Base-by-base conservation (phyloP, 2,329 filamentous ascomycete species). In the Davidsoniella eucalypti region DNA sequence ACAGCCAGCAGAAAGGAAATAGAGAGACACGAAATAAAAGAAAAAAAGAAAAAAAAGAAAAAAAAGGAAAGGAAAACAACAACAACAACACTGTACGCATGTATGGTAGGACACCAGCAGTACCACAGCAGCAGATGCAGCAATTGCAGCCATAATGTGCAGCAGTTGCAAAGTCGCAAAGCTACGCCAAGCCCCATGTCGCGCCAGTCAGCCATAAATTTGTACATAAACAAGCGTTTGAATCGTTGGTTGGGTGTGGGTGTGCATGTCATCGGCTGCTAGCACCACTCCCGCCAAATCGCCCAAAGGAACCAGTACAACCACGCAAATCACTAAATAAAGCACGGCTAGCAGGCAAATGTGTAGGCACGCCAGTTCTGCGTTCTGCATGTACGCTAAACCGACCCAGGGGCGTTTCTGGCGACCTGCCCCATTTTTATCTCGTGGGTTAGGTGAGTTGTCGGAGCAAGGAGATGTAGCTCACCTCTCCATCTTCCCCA, bases 371-470 rank as follows among this genome's bases (percentile, higher is more conserved):
- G 44, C 52, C 45, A 46, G 33, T 18, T 44, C 21, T 39, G 25
- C 52, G 40, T 50, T 23, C 21, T 23, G 21, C 21, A 36, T 36
- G 26, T 41, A 42, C 47, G 39, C 50, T 36, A 49, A 39, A 44
- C 23, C 44, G 40, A 47, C 44, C 41, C 44, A 46, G 26, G 50
- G 44, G 33, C 33, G 40, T 49, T 39, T 9, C 6, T 18, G n/a
- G 39, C 29, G 29, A 44, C 51, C 51, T 52, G 54, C 51, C 53
- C 54, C 52, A 45, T 49, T 54, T 49, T 53, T 50, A 54, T 51
- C 54, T 56, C 55, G 51, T 56, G 54, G 54, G 51, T 55, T 47
- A 54, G 53, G 54, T 55, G 50, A 55, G 49, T 53, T 56, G 40
- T 44, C 46, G 51, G 51, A 52, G 47, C 47, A 47, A 52, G 51